Evolutionary conservation across 257 asterid genomes (phyloP).

Genomic region (Forsythia viridissima): DNA sequence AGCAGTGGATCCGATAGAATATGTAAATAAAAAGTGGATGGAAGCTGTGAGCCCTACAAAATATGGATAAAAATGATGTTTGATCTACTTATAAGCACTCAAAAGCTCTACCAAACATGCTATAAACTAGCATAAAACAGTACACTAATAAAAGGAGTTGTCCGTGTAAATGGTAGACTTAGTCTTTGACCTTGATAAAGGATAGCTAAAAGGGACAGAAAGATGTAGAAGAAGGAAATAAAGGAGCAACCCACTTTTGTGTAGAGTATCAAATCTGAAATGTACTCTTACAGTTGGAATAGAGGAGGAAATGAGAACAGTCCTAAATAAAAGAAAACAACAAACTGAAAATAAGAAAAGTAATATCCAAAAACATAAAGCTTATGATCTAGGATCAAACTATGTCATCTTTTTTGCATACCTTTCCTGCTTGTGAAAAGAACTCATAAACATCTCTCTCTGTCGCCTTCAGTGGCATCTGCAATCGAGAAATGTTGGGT

Average conservation of each 20-base stretch:
- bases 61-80: too few species aligned
- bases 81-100: too few species aligned
- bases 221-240: neutral
- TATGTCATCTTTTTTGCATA: slow-evolving; percentile 13
- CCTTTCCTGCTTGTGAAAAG: slow-evolving; percentile 99
- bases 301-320: neutral
- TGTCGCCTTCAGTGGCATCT: slow-evolving; percentile 99
- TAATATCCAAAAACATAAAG: neutral
- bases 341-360: neutral
- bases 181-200: neutral
- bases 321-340: neutral
- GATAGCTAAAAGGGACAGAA: neutral
- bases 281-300: neutral
- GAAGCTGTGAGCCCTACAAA: too few species aligned
- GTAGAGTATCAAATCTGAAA: neutral
- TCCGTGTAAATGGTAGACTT: neutral
- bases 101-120: too few species aligned
- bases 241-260: neutral
- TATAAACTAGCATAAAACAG: too few species aligned
- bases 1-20: too few species aligned
- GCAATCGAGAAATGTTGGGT: slow-evolving; percentile 26
- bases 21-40: too few species aligned
- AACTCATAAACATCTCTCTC: slow-evolving; percentile 97
- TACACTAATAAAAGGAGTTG: neutral
- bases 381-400: neutral